Base-by-base conservation (phyloP, 257 asterid genomes). In the Rhazya stricta region DNA sequence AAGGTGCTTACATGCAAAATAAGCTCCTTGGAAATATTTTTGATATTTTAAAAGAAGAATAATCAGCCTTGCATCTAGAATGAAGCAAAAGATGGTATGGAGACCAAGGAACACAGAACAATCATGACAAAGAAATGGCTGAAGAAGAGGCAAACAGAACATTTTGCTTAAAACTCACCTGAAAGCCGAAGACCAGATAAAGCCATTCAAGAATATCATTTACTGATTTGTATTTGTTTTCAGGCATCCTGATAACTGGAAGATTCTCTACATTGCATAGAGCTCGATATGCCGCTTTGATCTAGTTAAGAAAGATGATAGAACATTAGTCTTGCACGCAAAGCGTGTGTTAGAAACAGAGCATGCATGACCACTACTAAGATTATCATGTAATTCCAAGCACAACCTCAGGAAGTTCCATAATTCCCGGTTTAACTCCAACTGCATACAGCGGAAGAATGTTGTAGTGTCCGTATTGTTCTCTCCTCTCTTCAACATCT, bases 131-230 rank as follows among this genome's bases (percentile, higher is more conserved):
- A 25, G 60, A 62, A 78, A 42, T 71, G n/a, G n/a, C 11, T n/a
- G 12, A 72, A 56, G 67, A 70, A 69, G 53, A 51, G 23, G 45
- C 25, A 18, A 6, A 0, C 53, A 51, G 81, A 61, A 58, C 54
- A 10, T 48, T 71, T 27, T 58, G n/a, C 74, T 67, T 42, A 25
- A 69, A 84, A 29, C 76, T 72, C 81, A 93, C 99, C 99, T 95
- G 99, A 80, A 95, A 95, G 56, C 99, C 99, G 84, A 95, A 95
- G 78, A 88, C 89, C 65, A 88, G 75, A 84, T 94, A 85, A 79
- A 95, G 98, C 99, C 99, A 95, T 83, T 91, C 98, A 58, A 92
- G 91, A 82, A 95, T 92, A 70, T 95, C 99, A 54, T 78, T 88
- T 21, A 83, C 90, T 56, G 83, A 77, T 80, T 84, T 89, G 70